A percentile compares a stretch with the other conserved stretches of the same genome.
Conservation (phyloP, 2,329 filamentous ascomycete genomes). For the Penicillium olsonii region DNA sequence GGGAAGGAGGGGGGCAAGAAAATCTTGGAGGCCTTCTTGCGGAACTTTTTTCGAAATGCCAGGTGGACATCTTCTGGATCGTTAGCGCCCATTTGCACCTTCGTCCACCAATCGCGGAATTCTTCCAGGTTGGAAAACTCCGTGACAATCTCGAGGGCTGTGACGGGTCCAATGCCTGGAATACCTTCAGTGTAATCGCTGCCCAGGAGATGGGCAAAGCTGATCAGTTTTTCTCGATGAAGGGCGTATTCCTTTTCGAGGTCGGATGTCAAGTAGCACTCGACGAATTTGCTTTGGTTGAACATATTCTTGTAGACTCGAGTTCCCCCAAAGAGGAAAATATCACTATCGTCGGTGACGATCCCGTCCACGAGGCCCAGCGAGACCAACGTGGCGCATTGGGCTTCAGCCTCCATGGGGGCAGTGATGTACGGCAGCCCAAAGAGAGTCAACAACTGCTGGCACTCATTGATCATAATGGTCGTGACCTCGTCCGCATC, state of each 20-base stretch:
- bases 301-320: conserved; percentile 99
- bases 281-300: conserved; percentile 95
- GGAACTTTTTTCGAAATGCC: conserved; percentile 81
- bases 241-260: conserved; percentile 88
- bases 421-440: conserved; percentile 95
- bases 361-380: conserved; percentile 94
- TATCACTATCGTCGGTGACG: conserved; percentile 95
- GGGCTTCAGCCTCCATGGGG: conserved; percentile 98
- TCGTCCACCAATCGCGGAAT: conserved; percentile 86
- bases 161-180: conserved; percentile 87
- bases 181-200: conserved; percentile 95
- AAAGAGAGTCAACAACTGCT: conserved; percentile 84
- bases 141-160: conserved; percentile 87
- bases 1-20: conserved; percentile 84
- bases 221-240: conserved; percentile 81
- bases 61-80: conserved; percentile 57
- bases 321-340: conserved; percentile 93
- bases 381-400: conserved; percentile 86
- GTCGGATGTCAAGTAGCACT: conserved; percentile 85
- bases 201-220: conserved; percentile 85
- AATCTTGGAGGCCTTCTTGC: conserved; percentile 78
- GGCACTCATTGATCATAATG: conserved; percentile 93
- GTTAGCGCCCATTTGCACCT: conserved; percentile 71
- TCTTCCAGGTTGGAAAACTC: conserved; percentile 75
- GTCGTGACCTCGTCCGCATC: conserved; percentile 97